Evolutionary conservation across 331 rosid genomes (phyloP).

Genomic region (Ulmus americana): DNA sequence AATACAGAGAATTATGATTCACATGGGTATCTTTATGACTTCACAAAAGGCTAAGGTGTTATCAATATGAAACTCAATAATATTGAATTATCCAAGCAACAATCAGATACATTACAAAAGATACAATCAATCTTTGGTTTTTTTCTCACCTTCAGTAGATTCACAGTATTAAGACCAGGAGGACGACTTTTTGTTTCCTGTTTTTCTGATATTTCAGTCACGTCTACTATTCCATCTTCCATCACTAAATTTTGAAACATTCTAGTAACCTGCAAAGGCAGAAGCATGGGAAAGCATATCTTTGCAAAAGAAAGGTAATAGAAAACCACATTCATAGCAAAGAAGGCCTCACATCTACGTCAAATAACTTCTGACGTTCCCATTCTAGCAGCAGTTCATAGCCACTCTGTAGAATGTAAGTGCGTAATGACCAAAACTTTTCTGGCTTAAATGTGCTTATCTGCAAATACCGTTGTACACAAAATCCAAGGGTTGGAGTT

Average conservation of each 20-base stretch:
- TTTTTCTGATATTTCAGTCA: conserved; percentile 67
- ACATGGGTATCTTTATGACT: too few relatives aligned
- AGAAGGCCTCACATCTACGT: conserved; percentile 52
- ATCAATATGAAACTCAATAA: too few relatives aligned
- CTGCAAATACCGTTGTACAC: conserved; percentile 89
- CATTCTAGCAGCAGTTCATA: conserved; percentile 88
- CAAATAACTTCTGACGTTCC: conserved; percentile 86
- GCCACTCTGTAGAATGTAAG: conserved; percentile 64
- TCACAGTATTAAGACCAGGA: conserved; percentile 88
- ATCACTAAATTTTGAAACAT: conserved; percentile 77
- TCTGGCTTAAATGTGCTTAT: conserved; percentile 86
- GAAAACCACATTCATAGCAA: conserved; percentile 19
- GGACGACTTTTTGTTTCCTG: conserved; percentile 89
- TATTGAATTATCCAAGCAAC: too few relatives aligned
- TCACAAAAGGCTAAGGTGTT: too few relatives aligned
- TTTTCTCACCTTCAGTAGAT: conserved; percentile 78
- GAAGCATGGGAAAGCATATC: conserved; percentile 19
- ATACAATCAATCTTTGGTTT: neutral
- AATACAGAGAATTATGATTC: too few relatives aligned
- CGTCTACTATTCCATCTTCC: conserved; percentile 67
- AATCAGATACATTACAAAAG: too few relatives aligned
- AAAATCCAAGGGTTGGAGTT: conserved; percentile 94
- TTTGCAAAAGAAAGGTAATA: conserved; percentile 9
- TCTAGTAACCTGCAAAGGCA: conserved; percentile 54
- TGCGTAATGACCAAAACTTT: conserved; percentile 79